Evolutionary conservation across 768 basidiomycete genomes (phyloP), one percentile per base, ranked within the genome.

Genomic region (Suillus clintonianus): DNA sequence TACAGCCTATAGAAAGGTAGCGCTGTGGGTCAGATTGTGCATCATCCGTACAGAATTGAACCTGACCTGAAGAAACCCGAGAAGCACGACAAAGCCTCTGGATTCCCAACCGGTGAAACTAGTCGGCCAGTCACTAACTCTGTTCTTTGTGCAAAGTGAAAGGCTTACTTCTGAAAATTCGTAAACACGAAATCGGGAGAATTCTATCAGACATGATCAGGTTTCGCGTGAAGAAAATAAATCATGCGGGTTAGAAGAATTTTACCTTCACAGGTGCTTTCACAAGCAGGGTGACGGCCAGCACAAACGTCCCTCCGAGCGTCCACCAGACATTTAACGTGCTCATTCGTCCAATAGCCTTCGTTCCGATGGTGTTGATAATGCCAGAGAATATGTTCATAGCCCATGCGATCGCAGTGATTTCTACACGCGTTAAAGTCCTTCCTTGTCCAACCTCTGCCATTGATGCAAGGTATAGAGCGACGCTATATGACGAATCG

Each of bases 281-380:
- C 10, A 84, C 84, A 6, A 86, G 76, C n/a, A 86, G 71, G 1
- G 85, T 81, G 58, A 86, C 79, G 9, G 83, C 83, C 27, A 87
- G 76, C 30, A 86, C 83, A 27, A 86, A 70, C 0, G 85, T 87
- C 13, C 85, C 86, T 17, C 84, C 84, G 0, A 87, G 74, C 13
- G 85, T 87, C 86, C 85, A 86, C 85, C 85, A 87, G 30, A 87
- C 75, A 65, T 83, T 84, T 71, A 86, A 82, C 17, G 79, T 70
- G 64, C 85, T 85, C 82, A 86, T 82, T 3, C 78, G 76, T 2
- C 84, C 85, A 36, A 87, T 84, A 5, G 82, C 85, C 64, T 83
- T 84, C 30, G 86, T 86, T 2, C 86, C 86, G n/a, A 83, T 67
- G 2, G 82, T 86, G 67, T 86, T 87, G 62, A 86, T 74, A 48